Base-by-base conservation (phyloP, 345 rosid genomes). In the Trapa incisa region DNA sequence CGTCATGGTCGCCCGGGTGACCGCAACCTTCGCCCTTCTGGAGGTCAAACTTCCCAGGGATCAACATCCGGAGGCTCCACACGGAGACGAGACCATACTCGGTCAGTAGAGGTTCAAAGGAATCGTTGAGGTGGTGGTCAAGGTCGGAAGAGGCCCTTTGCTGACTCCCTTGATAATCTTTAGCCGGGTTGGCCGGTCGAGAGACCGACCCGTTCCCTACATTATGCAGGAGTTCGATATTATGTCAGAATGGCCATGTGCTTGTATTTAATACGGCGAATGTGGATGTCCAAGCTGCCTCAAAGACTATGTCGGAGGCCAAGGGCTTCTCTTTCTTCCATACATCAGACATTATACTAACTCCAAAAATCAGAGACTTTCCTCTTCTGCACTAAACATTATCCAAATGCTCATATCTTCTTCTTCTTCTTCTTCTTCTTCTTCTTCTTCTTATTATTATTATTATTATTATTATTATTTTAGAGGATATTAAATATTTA, bases 321-420 rank as follows among this genome's bases (percentile, higher is more conserved):
- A 89, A 82, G 68, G 91, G 89, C 76, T 89, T 94, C 79, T 94
- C 97, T 67, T 94, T 96, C 67, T 82, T 94, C 48, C 87, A 22
- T 22, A 22, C 29, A 22, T 0, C 29, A 22, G 29, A 22, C 29
- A 22, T 22, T 22, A 22, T 22, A 22, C 29, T 22, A 22, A 22
- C 29, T 22, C 29, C 29, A 22, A 22, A 22, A 22, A 22, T 22
- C 29, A 22, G 29, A 22, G 29, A 22, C 29, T 22, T 22, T 22
- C 29, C 29, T 22, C 29, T 0, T 22, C 29, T 22, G 29, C 29
- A 22, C 29, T 22, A 22, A 22, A 22, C 29, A 22, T 22, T 22
- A 22, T 22, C 29, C 29, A 22, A 22, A 22, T 22, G 29, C 29
- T 22, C 29, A 22, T 22, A 0, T 22, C 29, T 22, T 22, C 29